These are phyloP conservation scores for Pseudoturritis turrita DNA, from an alignment of 345 rosid genomes.

Conservation along the genomic window DNA sequence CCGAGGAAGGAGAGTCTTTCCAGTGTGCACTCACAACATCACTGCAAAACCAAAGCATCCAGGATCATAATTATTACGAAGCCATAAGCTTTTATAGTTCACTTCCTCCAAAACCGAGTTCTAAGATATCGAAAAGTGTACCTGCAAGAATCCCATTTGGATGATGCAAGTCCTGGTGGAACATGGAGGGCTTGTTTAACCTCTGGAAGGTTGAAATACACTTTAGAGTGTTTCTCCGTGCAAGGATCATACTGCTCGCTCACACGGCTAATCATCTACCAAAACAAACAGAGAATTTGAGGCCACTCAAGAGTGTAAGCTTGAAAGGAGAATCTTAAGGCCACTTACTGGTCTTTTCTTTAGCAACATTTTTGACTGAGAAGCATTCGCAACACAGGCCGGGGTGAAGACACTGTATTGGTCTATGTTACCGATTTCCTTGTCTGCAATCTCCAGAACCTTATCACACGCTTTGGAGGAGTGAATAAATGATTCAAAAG, in stretches of 20 bases:
- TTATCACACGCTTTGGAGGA: slow-evolving; percentile 51
- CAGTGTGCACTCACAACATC: slow-evolving; percentile 43
- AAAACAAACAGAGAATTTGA: too few species aligned
- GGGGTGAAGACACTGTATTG: slow-evolving; percentile 89
- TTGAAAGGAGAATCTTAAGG: not conserved
- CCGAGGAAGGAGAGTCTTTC: slow-evolving; percentile 63
- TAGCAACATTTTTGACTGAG: slow-evolving; percentile 49
- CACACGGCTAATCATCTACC: slow-evolving; percentile 51
- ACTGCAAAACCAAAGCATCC: slow-evolving; percentile 37
- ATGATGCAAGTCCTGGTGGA: slow-evolving; percentile 53
- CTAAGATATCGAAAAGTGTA: slow-evolving; percentile 17
- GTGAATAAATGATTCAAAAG: slow-evolving; percentile 65
- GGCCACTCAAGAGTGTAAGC: too few species aligned
- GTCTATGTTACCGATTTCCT: slow-evolving; percentile 79
- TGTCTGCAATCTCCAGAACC: slow-evolving; percentile 47
- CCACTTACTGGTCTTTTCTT: slow-evolving; percentile 60
- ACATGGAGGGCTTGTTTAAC: slow-evolving; percentile 84
- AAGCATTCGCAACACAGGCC: slow-evolving; percentile 48
- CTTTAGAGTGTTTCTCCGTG: slow-evolving; percentile 70
- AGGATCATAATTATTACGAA: slow-evolving; percentile 9
- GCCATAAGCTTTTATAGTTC: not conserved
- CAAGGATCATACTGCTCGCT: slow-evolving; percentile 90
- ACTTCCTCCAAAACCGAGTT: not conserved
- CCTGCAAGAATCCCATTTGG: slow-evolving; percentile 94
- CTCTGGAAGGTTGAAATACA: slow-evolving; percentile 81